phyloP scores from a whole-genome alignment of 2,329 filamentous ascomycete species.

The Amesomyces nigricolor region DNA sequence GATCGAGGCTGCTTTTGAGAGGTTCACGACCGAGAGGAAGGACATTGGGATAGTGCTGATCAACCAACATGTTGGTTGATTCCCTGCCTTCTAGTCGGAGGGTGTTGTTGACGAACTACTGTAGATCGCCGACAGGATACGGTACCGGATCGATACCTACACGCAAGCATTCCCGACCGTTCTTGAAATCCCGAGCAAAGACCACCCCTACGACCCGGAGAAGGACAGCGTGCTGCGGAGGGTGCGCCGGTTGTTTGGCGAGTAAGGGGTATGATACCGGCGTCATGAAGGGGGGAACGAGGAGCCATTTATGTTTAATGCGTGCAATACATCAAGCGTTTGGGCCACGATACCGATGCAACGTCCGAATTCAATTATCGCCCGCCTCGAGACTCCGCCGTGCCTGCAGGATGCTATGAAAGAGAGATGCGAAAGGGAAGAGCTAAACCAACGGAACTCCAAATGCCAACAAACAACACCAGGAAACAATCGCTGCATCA shows the following conservation, averaged over 20 bases:
- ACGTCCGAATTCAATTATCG: conserved; percentile 2
- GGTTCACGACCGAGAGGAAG: conserved; percentile 83
- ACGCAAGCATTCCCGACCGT: conserved; percentile 93
- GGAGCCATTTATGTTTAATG: background rate
- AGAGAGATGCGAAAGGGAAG: background rate
- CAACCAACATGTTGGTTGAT: conserved; percentile 79
- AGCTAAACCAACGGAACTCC: conserved; percentile 3
- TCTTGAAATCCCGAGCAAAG: conserved; percentile 96
- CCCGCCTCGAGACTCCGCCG: conserved; percentile 8
- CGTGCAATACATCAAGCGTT: background rate
- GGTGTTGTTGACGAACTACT: background rate
- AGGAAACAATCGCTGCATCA: background rate
- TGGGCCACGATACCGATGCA: background rate
- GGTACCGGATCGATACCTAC: conserved; percentile 83
- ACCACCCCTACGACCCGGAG: conserved; percentile 97
- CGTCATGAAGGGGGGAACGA: background rate
- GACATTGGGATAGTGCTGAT: conserved; percentile 96
- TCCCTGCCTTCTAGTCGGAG: background rate
- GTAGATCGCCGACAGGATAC: conserved; percentile 89
- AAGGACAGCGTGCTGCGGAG: conserved; percentile 96
- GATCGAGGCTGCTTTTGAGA: conserved; percentile 86
- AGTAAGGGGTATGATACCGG: conserved; percentile 43
- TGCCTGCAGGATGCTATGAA: conserved; percentile 8
- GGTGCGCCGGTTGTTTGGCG: conserved; percentile 63
- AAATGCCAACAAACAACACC: background rate